These are phyloP conservation scores for Myrmaecium sp. DNA, from an alignment of 2,329 filamentous ascomycete species.

Conservation along the genomic window DNA sequence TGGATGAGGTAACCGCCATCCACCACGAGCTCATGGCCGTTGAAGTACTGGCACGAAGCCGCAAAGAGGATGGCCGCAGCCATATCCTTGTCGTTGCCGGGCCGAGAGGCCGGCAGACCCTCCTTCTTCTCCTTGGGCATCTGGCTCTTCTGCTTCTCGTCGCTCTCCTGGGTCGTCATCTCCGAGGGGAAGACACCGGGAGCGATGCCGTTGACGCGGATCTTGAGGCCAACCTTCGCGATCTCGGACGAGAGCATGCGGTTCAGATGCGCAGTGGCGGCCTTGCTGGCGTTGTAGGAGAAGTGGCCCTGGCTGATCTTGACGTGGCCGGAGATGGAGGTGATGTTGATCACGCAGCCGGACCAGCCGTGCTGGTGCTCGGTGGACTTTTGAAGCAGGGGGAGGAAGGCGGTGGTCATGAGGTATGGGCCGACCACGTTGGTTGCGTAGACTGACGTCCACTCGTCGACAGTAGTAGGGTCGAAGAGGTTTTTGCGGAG, in stretches of 20 bases:
- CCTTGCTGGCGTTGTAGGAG: conserved; percentile 33
- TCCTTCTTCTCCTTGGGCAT: conserved; percentile 36
- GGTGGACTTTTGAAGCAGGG: conserved; percentile 26
- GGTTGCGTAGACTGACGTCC: conserved; percentile 27
- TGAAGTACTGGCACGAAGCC: conserved; percentile 32
- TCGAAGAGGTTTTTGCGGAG: conserved; percentile 29
- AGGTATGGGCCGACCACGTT: conserved; percentile 32
- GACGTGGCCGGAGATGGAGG: conserved; percentile 27
- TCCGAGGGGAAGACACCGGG: conserved; percentile 41
- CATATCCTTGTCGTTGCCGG: conserved; percentile 43
- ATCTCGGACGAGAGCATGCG: conserved; percentile 38
- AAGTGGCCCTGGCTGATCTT: conserved; percentile 30
- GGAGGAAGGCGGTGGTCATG: conserved; percentile 29
- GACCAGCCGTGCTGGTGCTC: conserved; percentile 26
- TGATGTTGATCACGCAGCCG: conserved; percentile 29
- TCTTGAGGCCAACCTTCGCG: conserved; percentile 32
- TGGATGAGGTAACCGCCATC: conserved; percentile 35
- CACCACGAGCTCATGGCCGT: conserved; percentile 30
- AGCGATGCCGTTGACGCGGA: conserved; percentile 40
- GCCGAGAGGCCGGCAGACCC: conserved; percentile 30
- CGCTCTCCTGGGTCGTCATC: conserved; percentile 37
- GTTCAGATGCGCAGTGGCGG: conserved; percentile 36
- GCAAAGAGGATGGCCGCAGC: conserved; percentile 38
- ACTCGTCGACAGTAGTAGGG: conserved; percentile 26
- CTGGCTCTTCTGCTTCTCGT: conserved; percentile 36